Base-by-base conservation (phyloP, 2,329 filamentous ascomycete genomes). In the Penicillium verrucosum region DNA sequence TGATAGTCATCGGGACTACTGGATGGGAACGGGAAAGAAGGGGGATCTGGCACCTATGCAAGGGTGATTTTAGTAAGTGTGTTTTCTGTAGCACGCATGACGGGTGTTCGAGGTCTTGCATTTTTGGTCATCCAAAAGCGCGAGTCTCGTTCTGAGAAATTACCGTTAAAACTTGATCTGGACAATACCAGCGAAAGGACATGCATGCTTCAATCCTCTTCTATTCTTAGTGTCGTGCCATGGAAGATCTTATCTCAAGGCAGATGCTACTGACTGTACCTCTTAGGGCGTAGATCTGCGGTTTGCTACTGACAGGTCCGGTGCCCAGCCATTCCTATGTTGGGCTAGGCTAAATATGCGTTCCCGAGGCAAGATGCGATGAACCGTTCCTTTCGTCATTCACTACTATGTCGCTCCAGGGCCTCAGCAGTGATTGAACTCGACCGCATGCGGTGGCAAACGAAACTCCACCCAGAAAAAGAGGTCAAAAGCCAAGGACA, bases 121-220 rank as follows among this genome's bases (percentile, higher is more conserved):
- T 6, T 48, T 54, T 49, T 54, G 52, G 37, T 43, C 30, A 25
- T 36, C 55, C 55, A 23, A 49, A 50, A 45, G 50, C 54, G 56
- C 60, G 12, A 55, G 34, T 41, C 60, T 70, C 62, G 71, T 70
- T 73, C 73, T 75, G 73, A 92, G 88, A 93, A 85, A 85, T 92
- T 87, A 92, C 89, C 89, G 89, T 88, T 81, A 80, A 79, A 90
- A 92, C 89, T 92, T 92, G 89, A 92, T 92, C 89, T 89, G 88
- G 89, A 91, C 92, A 92, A 93, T 92, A 89, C 89, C 88, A 90
- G 91, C 91, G 91, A 90, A 93, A 95, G 90, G 88, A 95, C 64
- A 66, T 66, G 64, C 64, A 47, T 62, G 61, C 59, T 61, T 60
- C 47, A 57, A 49, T 47, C 47, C 54, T 51, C 38, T 52, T 51